A percentile compares a stretch with the other conserved stretches of the same genome.
These are phyloP conservation scores for Fusarium sp. DNA, from an alignment of 2,329 filamentous ascomycete genomes.

Conservation along the genomic window DNA sequence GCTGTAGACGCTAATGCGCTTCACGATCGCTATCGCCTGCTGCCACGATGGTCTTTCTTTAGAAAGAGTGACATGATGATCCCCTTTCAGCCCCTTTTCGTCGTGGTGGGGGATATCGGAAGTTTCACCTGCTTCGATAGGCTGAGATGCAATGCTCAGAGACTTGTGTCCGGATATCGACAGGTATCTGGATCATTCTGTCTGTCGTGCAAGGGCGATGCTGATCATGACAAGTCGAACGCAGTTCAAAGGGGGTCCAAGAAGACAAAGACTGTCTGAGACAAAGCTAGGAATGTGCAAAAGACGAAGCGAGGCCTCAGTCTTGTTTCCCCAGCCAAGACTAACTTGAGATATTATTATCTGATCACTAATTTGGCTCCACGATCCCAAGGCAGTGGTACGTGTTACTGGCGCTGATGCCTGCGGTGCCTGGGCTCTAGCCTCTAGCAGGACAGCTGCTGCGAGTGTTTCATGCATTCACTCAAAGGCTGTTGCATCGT, in stretches of 20 bases:
- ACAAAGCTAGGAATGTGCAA: constrained; percentile 34
- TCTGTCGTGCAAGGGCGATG: constrained; percentile 33
- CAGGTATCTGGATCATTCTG: constrained; percentile 16
- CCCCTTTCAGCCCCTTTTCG: constrained; percentile 20
- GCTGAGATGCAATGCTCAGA: constrained; percentile 18
- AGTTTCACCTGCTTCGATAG: constrained; percentile 32
- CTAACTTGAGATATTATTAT: constrained; percentile 25
- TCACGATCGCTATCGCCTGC: constrained; percentile 25
- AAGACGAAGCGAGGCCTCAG: constrained; percentile 27
- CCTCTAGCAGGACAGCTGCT: constrained; percentile 29
- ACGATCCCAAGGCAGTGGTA: constrained; percentile 37
- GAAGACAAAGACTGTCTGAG: constrained; percentile 19
- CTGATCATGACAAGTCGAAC: constrained; percentile 32
- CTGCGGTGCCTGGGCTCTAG: constrained; percentile 23
- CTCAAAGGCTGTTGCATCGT: constrained; percentile 27
- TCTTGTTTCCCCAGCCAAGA: constrained; percentile 11
- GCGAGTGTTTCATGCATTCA: constrained; percentile 39
- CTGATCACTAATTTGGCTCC: constrained; percentile 11
- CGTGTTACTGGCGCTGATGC: constrained; percentile 26
- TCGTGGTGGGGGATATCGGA: constrained; percentile 10
- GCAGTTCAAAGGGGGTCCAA: constrained; percentile 10
- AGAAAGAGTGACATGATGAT: constrained; percentile 19
- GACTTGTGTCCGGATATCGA: constrained; percentile 35
- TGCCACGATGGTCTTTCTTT: constrained; percentile 23
- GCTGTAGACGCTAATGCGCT: constrained; percentile 31